Conservation (phyloP, 495 filamentous ascomycete species). For the Podospora bellae-mahoneyi region DNA sequence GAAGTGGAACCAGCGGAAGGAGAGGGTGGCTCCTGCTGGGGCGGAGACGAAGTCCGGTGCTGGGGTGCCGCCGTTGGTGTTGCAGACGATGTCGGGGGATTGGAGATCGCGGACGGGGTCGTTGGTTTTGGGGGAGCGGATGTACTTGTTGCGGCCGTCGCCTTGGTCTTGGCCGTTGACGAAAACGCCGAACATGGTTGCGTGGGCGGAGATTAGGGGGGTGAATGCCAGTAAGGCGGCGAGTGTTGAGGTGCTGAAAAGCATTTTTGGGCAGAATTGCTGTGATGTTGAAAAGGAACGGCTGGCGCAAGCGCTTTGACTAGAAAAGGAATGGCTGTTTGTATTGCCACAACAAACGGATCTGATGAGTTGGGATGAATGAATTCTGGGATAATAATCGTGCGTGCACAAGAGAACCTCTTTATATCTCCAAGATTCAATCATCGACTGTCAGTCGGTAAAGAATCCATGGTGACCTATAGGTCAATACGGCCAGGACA, state of each 20-base stretch:
- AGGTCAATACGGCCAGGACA: background rate
- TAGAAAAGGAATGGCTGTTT: background rate
- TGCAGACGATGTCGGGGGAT: constrained; percentile 40
- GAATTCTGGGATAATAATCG: background rate
- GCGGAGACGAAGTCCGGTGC: constrained; percentile 38
- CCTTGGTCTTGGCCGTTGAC: constrained; percentile 47
- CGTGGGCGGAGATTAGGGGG: constrained; percentile 39
- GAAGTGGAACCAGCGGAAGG: constrained; percentile 48
- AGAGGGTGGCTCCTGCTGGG: constrained; percentile 37
- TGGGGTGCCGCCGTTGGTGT: constrained; percentile 33
- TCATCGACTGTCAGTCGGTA: background rate
- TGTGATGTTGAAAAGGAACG: background rate
- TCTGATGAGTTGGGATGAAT: background rate
- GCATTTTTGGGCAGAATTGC: constrained; percentile 3
- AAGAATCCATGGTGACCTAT: background rate
- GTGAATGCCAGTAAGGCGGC: constrained; percentile 23
- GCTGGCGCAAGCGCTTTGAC: background rate
- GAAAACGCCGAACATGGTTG: constrained; percentile 37
- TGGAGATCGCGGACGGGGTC: constrained; percentile 37
- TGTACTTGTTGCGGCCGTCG: constrained; percentile 34
- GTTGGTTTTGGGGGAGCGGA: constrained; percentile 35
- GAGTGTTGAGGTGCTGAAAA: constrained; percentile 1
- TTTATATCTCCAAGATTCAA: background rate
- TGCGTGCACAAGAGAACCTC: background rate
- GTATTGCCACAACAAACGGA: too few species aligned